phyloP scores from a whole-genome alignment of 2,329 filamentous ascomycete genomes.

The Fusarium oxysporum region DNA sequence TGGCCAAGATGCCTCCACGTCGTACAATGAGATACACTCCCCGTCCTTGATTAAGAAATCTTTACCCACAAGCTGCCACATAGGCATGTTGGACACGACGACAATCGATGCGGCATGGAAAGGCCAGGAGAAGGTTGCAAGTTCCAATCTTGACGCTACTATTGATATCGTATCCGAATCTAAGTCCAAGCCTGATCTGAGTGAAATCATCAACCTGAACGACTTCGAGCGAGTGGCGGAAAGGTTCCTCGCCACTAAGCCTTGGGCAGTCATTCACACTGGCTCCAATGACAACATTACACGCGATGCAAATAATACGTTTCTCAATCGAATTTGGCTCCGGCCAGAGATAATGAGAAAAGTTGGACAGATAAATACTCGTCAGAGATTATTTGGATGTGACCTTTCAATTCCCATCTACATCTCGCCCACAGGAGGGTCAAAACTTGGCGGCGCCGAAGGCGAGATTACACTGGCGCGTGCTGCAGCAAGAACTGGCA shows the following conservation, averaged over 20 bases:
- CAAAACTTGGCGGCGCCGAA: neutral
- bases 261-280: neutral
- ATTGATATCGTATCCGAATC: neutral
- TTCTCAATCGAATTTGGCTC: neutral
- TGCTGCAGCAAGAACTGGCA: neutral
- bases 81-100: neutral
- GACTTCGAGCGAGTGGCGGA: neutral
- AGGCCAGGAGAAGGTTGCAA: too few species aligned
- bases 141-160: accelerated
- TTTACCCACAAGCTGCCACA: neutral
- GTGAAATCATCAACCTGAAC: neutral
- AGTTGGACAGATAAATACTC: neutral
- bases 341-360: neutral
- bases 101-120: neutral
- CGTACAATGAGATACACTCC: neutral
- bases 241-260: neutral
- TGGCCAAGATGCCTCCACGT: neutral
- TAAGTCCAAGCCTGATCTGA: neutral
- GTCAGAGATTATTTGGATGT: neutral
- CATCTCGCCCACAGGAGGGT: neutral
- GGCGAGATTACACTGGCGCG: neutral
- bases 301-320: neutral
- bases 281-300: neutral
- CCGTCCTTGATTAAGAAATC: neutral
- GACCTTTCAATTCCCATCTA: neutral